Conservation (phyloP, 495 filamentous ascomycete species). For the Geoglossum glabrum region DNA sequence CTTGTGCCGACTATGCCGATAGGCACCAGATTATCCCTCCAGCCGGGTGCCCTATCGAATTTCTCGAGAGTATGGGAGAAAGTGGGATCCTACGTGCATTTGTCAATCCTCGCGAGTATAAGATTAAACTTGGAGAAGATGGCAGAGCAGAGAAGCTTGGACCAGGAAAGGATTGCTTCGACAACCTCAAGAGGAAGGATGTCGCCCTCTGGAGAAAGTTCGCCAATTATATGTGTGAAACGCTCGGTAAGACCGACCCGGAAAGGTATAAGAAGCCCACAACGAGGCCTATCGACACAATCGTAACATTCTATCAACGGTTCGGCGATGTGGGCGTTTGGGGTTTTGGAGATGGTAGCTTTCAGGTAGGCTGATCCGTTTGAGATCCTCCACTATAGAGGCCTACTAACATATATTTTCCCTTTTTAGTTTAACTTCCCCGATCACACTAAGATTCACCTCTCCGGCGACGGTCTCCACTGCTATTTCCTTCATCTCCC, state of each 20-base stretch:
- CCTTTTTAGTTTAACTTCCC: constrained; percentile 70
- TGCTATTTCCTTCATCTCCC: constrained; percentile 75
- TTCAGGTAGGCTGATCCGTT: constrained; percentile 36
- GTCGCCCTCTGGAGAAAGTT: constrained; percentile 79
- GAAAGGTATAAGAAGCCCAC: constrained; percentile 12
- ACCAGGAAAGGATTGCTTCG: constrained; percentile 34
- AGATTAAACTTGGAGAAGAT: constrained; percentile 28
- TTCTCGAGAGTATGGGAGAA: constrained; percentile 54
- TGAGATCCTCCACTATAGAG: neutral
- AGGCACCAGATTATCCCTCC: constrained; percentile 46
- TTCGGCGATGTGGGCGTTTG: constrained; percentile 75
- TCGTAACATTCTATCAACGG: constrained; percentile 75
- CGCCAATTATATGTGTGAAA: constrained; percentile 76
- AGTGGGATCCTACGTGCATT: constrained; percentile 41
- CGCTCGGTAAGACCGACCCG: constrained; percentile 29
- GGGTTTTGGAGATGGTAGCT: constrained; percentile 72
- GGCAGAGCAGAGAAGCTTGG: constrained; percentile 32
- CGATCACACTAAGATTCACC: constrained; percentile 83
- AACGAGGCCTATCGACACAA: constrained; percentile 25
- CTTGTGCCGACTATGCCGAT: constrained; percentile 31
- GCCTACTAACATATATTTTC: constrained; percentile 11
- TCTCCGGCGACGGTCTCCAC: constrained; percentile 54
- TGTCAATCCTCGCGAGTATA: constrained; percentile 39
- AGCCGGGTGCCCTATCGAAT: constrained; percentile 44
- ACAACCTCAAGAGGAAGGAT: constrained; percentile 48